Conservation (phyloP, 768 basidiomycete species). For the Cubamyces lactineus region DNA sequence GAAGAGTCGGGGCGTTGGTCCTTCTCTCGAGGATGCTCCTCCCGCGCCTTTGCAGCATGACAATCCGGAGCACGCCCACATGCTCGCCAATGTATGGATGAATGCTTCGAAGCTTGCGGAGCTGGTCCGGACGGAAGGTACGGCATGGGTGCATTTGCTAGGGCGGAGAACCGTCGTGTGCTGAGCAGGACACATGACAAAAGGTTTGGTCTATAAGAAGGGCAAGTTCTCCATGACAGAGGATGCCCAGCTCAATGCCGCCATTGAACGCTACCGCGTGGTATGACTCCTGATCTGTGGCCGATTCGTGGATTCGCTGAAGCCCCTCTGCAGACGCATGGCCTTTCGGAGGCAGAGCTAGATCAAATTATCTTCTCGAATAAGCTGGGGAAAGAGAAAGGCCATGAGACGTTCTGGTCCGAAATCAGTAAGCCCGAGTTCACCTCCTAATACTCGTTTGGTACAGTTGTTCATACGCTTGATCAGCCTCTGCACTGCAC, state of each 20-base stretch:
- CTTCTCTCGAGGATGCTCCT: neutral
- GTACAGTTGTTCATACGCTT: conserved; percentile 14
- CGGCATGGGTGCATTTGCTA: neutral
- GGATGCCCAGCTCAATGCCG: conserved; percentile 62
- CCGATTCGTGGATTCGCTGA: neutral
- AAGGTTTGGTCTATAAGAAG: conserved; percentile 86
- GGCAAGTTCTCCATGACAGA: conserved; percentile 86
- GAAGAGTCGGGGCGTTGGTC: conserved; percentile 17
- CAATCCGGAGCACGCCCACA: conserved; percentile 61
- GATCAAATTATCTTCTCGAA: conserved; percentile 70
- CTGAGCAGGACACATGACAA: conserved; percentile 1
- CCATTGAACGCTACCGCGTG: conserved; percentile 63
- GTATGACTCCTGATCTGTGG: conserved; percentile 38
- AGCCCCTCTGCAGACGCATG: conserved; percentile 45
- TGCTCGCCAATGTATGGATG: conserved; percentile 83
- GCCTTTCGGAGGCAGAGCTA: conserved; percentile 58
- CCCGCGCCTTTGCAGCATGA: conserved; percentile 31
- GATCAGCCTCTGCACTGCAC: conserved; percentile 66
- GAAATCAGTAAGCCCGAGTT: conserved; percentile 64
- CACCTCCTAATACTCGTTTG: neutral
- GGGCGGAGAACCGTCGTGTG: neutral
- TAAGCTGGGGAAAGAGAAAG: conserved; percentile 58
- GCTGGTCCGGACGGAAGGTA: conserved; percentile 71
- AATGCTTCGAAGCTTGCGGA: conserved; percentile 68
- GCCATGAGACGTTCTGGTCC: conserved; percentile 75